Conservation (phyloP, 1,284 basidiomycete species). For the Ganoderma boninense region DNA sequence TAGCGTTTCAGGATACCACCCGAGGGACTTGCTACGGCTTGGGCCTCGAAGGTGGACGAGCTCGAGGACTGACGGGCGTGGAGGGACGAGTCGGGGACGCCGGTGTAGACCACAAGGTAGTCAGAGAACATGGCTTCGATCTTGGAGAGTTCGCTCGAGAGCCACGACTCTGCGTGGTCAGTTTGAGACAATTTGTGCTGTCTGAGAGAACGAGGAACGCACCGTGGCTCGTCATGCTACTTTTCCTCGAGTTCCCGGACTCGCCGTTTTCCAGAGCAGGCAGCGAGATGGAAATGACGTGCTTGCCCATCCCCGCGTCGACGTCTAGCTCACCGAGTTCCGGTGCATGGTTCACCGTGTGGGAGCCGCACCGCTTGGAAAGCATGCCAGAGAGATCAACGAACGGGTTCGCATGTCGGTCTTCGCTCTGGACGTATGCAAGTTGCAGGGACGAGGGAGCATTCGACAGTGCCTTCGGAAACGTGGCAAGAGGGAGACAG, state of each 20-base stretch:
- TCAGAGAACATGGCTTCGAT: constrained; percentile 60
- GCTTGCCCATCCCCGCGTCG: constrained; percentile 48
- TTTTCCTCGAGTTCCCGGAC: constrained; percentile 50
- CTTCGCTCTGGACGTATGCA: constrained; percentile 57
- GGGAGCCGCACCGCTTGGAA: constrained; percentile 60
- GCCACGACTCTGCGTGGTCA: constrained; percentile 29
- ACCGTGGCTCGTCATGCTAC: constrained; percentile 61
- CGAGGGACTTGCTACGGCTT: constrained; percentile 39
- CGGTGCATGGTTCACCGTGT: constrained; percentile 34
- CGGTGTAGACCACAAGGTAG: constrained; percentile 72
- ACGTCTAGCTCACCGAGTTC: constrained; percentile 21
- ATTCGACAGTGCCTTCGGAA: constrained; percentile 51
- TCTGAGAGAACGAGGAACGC: constrained; percentile 33
- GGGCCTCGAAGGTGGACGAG: constrained; percentile 27
- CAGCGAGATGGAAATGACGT: constrained; percentile 64
- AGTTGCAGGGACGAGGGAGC: constrained; percentile 66
- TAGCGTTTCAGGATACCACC: constrained; percentile 78
- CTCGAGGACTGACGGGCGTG: constrained; percentile 28
- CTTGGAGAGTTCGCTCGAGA: constrained; percentile 55
- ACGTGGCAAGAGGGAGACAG: constrained; percentile 62
- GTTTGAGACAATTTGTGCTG: neutral
- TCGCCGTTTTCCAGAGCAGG: constrained; percentile 55
- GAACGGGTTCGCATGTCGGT: constrained; percentile 37
- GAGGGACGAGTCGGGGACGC: constrained; percentile 49
- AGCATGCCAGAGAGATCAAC: constrained; percentile 52